Evolutionary conservation across 148 eudicot genomes (phyloP).

Genomic region (Spergularia marina): DNA sequence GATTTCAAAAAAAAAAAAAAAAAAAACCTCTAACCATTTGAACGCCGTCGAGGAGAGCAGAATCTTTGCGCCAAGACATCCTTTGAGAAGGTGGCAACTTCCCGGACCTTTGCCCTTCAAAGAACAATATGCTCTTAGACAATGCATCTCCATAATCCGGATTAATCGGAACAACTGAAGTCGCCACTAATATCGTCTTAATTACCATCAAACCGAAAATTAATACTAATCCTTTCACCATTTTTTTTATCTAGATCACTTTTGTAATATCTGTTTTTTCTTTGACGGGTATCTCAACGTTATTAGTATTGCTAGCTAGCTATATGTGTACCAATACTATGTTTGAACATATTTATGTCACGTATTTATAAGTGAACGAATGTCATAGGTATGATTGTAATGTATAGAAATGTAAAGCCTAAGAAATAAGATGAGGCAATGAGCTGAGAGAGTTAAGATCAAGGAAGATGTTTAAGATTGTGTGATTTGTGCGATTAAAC

Average conservation of each 20-base stretch:
- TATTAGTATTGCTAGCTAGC: not conserved
- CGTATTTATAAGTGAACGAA: slow-evolving; percentile 13
- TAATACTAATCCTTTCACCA: slow-evolving; percentile 3
- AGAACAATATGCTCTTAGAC: slow-evolving; percentile 33
- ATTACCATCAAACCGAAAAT: not conserved
- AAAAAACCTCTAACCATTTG: slow-evolving; percentile 19
- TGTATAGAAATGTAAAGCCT: too few species aligned
- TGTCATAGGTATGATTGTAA: not conserved
- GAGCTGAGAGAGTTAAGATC: slow-evolving; percentile 19
- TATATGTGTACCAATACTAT: not conserved
- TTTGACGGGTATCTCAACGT: not conserved
- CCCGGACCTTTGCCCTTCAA: slow-evolving; percentile 71
- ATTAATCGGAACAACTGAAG: not conserved
- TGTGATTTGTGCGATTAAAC: not conserved
- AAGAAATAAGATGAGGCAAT: slow-evolving; percentile 2
- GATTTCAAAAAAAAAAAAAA: too few species aligned
- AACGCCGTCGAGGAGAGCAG: slow-evolving; percentile 52
- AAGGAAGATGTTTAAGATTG: slow-evolving; percentile 8
- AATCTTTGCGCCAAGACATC: slow-evolving; percentile 55
- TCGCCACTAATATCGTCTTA: not conserved
- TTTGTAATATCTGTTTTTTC: not conserved
- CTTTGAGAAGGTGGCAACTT: slow-evolving; percentile 51
- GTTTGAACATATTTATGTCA: not conserved
- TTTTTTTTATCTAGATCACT: not conserved
- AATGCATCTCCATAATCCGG: slow-evolving; percentile 36